Base-by-base conservation (phyloP, 2,329 filamentous ascomycete genomes). In the Fonsecaea monophora region DNA sequence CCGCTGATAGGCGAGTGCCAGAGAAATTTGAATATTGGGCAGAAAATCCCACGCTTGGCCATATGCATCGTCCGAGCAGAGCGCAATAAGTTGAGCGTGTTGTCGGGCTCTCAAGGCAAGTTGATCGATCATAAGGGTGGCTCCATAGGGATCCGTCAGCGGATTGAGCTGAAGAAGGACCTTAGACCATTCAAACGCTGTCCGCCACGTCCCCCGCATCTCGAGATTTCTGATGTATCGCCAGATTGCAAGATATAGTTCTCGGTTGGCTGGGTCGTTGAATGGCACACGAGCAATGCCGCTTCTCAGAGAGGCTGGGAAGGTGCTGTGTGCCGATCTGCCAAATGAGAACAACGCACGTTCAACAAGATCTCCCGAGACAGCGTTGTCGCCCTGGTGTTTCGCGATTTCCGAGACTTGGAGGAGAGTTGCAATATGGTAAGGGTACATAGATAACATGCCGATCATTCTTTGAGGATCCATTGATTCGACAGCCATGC, bases 381-480 rank as follows among this genome's bases (percentile, higher is more conserved):
- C 86, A 0, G 94, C 88, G 76, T 93, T 90, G 75, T 98, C 95
- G 61, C 92, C 88, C 75, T 97, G 92, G 71, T 97, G 91, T 76
- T 95, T 94, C 12, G 93, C 93, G 58, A 98, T 91, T 76, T 92
- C 92, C 68, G 92, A 96, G 34, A 96, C 93, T 76, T 97, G 94
- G 25, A 98, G 88, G n/a, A 98, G 85, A 1, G 92, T 94, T 1
- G 92, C 95, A 71, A 98, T 90, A 76, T 98, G 94, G 77, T 97
- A 98, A 3, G 94, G 91, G 73, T 92, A 89, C 72, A 84, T 83
- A 68, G 87, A 85, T 2, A 98, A 82, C 60, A 95, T 86, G 40
- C 89, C 82, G 50, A 98, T 88, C 80, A 99, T 86, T 62, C 89
- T 85, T 78, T 96, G 90, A 3, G 92, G 92, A 74, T 97, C 91